Evolutionary conservation across 2,329 filamentous ascomycete species (phyloP).

Genomic region (Byssothecium circinans): DNA sequence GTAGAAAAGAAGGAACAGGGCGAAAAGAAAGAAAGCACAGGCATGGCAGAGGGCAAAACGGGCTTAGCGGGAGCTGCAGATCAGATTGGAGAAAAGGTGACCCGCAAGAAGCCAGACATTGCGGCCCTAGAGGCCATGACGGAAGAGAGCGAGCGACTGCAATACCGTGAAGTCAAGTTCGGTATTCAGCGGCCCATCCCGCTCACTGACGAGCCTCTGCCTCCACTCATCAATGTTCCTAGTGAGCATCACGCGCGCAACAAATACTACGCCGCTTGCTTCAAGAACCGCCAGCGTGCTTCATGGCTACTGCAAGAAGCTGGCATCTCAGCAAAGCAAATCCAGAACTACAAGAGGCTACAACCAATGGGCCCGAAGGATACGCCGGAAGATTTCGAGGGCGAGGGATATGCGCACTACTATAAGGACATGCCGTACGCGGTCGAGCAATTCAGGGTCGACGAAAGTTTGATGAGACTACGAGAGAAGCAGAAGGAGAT

Average conservation of each 20-base stretch:
- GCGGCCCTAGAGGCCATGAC: conserved; percentile 22
- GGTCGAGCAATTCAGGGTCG: conserved; percentile 16
- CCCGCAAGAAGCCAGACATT: conserved; percentile 29
- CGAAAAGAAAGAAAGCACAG: neutral
- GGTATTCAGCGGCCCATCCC: conserved; percentile 32
- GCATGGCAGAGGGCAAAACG: neutral
- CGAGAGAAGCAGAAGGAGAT: conserved; percentile 30
- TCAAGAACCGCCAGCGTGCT: conserved; percentile 34
- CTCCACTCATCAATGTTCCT: conserved; percentile 38
- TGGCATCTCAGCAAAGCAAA: conserved; percentile 30
- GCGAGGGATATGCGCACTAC: conserved; percentile 28
- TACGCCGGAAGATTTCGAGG: conserved; percentile 20
- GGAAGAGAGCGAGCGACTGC: conserved; percentile 33
- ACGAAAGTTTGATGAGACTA: conserved; percentile 13
- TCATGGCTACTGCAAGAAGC: conserved; percentile 34
- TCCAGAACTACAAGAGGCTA: conserved; percentile 29
- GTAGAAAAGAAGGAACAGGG: neutral
- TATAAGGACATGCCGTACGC: conserved; percentile 26
- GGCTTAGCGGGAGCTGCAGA: conserved; percentile 15
- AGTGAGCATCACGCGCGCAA: conserved; percentile 18
- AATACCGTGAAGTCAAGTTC: conserved; percentile 37
- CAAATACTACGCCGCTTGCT: conserved; percentile 37
- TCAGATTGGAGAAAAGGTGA: conserved; percentile 21
- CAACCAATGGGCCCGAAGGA: conserved; percentile 25
- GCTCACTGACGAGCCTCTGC: conserved; percentile 19